phyloP scores from a whole-genome alignment of 1,284 basidiomycete species.

The Puccinia brachypodii region DNA sequence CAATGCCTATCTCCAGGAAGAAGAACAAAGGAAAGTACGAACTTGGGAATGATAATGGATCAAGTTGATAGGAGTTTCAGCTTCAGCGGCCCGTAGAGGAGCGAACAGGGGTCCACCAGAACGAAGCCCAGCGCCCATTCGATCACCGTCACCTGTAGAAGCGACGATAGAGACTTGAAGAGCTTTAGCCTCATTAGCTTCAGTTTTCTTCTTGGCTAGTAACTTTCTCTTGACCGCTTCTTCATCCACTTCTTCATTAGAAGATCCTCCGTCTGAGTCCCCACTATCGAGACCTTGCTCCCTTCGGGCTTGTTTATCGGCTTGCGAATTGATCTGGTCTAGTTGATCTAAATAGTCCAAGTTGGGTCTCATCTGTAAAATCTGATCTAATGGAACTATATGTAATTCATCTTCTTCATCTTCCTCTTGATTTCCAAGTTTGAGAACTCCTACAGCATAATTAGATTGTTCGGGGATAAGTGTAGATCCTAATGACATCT shows the following conservation, averaged over 20 bases:
- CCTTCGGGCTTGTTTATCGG: slow-evolving; percentile 47
- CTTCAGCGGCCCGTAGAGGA: slow-evolving; percentile 53
- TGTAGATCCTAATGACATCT: slow-evolving; percentile 52
- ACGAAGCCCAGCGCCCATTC: slow-evolving; percentile 38
- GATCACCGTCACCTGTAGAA: slow-evolving; percentile 46
- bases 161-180: slow-evolving; percentile 52
- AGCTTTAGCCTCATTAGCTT: slow-evolving; percentile 53
- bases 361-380: slow-evolving; percentile 54
- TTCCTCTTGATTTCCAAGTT: slow-evolving; percentile 50
- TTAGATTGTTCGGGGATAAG: slow-evolving; percentile 55
- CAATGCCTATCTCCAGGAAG: background rate
- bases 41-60: slow-evolving; percentile 53
- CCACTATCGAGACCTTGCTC: slow-evolving; percentile 51
- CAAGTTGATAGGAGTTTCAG: slow-evolving; percentile 53
- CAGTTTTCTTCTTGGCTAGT: slow-evolving; percentile 53
- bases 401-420: slow-evolving; percentile 53
- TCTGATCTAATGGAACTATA: slow-evolving; percentile 54
- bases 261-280: slow-evolving; percentile 50
- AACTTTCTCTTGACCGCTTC: slow-evolving; percentile 50
- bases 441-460: slow-evolving; percentile 54
- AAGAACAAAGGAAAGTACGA: slow-evolving; percentile 20
- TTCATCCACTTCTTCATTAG: slow-evolving; percentile 48
- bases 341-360: slow-evolving; percentile 55
- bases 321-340: slow-evolving; percentile 50
- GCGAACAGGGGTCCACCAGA: slow-evolving; percentile 54